A percentile compares a stretch with the other conserved stretches of the same genome.
phyloP scores from a whole-genome alignment of 2,329 filamentous ascomycete species.

The Fusarium nelsonii region DNA sequence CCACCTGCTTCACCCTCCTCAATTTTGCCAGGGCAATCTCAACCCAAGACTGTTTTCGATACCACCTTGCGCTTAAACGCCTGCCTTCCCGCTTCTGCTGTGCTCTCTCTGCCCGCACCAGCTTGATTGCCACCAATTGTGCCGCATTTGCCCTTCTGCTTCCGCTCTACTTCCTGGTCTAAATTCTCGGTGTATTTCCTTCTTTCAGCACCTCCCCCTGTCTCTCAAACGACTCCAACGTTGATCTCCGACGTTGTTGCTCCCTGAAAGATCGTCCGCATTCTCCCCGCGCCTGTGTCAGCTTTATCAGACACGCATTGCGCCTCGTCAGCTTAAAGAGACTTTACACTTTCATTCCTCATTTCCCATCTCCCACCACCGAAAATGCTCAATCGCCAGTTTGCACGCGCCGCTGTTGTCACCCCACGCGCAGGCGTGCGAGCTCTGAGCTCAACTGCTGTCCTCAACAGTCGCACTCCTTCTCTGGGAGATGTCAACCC shows the following conservation, averaged over 20 bases:
- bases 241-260: conserved; percentile 37
- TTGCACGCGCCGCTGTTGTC: conserved; percentile 59
- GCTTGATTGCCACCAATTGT: conserved; percentile 42
- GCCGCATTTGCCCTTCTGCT: conserved; percentile 46
- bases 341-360: conserved; percentile 31
- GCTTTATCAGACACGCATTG: conserved; percentile 35
- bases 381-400: conserved; percentile 64
- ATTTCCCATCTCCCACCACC: conserved; percentile 39
- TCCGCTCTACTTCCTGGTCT: conserved; percentile 32
- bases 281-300: conserved; percentile 34
- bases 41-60: conserved; percentile 34
- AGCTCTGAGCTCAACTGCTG: conserved; percentile 68
- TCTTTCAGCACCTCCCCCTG: conserved; percentile 36
- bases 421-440: conserved; percentile 64
- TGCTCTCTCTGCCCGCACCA: conserved; percentile 38
- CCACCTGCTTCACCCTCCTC: conserved; percentile 36
- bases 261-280: conserved; percentile 31
- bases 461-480: conserved; percentile 67
- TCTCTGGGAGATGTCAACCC: conserved; percentile 85
- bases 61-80: conserved; percentile 36
- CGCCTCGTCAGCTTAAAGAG: conserved; percentile 16
- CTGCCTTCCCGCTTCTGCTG: conserved; percentile 44
- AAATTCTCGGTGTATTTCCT: conserved; percentile 37
- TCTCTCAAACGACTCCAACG: conserved; percentile 33
- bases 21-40: conserved; percentile 43